Evolutionary conservation across 345 rosid species (phyloP).

Genomic region (Rubroshorea leprosula): DNA sequence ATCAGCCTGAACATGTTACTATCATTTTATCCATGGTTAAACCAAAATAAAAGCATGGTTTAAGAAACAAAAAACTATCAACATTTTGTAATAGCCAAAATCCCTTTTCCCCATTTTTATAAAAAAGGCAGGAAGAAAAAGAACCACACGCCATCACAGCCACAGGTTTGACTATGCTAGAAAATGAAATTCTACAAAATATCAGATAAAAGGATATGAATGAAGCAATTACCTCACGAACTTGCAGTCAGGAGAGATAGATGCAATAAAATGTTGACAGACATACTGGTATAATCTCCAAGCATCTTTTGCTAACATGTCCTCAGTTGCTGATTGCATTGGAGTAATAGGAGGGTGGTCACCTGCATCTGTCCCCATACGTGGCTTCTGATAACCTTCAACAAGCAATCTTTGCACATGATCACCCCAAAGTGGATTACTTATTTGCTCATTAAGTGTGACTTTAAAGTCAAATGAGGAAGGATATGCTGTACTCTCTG

Average conservation of each 20-base stretch:
- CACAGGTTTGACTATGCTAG: neutral
- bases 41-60: no score
- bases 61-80: no score
- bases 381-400: slow-evolving; percentile 65
- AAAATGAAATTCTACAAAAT: neutral
- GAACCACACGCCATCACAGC: neutral
- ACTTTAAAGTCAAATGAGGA: slow-evolving; percentile 83
- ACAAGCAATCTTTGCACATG: slow-evolving; percentile 50
- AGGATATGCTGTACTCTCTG: slow-evolving; percentile 96
- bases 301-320: slow-evolving; percentile 67
- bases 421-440: slow-evolving; percentile 54
- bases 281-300: slow-evolving; percentile 91
- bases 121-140: neutral
- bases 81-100: no score
- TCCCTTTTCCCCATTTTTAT: no score
- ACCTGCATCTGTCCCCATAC: slow-evolving; percentile 83
- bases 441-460: slow-evolving; percentile 58
- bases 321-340: slow-evolving; percentile 69
- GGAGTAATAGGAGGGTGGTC: slow-evolving; percentile 99
- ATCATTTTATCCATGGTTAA: no score
- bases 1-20: no score
- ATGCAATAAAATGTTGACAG: slow-evolving; percentile 93
- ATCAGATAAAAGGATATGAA: slow-evolving; percentile 5
- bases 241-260: slow-evolving; percentile 88
- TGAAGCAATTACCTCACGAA: slow-evolving; percentile 48